Base-by-base conservation (phyloP, 139 green algal genomes). In the Coelastrella sp. region DNA sequence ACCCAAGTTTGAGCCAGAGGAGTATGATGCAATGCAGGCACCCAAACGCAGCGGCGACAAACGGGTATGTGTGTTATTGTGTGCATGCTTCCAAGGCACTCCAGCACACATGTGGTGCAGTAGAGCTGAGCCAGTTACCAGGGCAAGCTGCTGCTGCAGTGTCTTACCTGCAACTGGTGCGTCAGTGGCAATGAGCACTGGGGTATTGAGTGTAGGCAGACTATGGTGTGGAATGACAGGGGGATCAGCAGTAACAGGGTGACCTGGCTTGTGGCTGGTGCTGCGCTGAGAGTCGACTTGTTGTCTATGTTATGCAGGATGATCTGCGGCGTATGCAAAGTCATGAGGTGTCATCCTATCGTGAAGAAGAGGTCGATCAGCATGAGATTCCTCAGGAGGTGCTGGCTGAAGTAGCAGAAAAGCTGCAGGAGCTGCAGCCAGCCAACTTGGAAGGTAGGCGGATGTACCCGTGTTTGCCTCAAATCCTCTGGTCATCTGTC, bases 1-100 rank as follows among this genome's bases (percentile, higher is more conserved):
- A 10, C 61, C 78, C 16, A 84, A 84, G 87, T 91, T 91, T 91
- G 79, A 91, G 20, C 87, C 78, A 5, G 78, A 81, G 65, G 79
- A 81, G 76, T 90, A 90, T 79, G 86, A 85, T 23, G 85, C 20
- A 14, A 54, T 71, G 85, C 66, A 58, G 59, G 59, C 19, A 19
- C 59, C 75, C 23, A 90, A 77, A 22, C 75, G 86, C 86, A 85
- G 86, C 23, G 76, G 86, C 23, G 68, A 76, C 17, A 76, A 76
- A 17, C 16, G 17, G 68, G 68, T 76, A 17, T 11, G 68, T 32
- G 10, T 71, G 61, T 13, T 19, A 71, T 13, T 19, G 61, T 10
- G 10, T 71, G 8, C 61, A 71, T 71, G 61, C 61, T 71, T 71
- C 61, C 61, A 71, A 19, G 32, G 32, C 32, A 47, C 32, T 47